A percentile compares a stretch with the other conserved stretches of the same genome.
These are phyloP conservation scores for Erodium texanum DNA, from an alignment of 441 rosid species.

Conservation along the genomic window DNA sequence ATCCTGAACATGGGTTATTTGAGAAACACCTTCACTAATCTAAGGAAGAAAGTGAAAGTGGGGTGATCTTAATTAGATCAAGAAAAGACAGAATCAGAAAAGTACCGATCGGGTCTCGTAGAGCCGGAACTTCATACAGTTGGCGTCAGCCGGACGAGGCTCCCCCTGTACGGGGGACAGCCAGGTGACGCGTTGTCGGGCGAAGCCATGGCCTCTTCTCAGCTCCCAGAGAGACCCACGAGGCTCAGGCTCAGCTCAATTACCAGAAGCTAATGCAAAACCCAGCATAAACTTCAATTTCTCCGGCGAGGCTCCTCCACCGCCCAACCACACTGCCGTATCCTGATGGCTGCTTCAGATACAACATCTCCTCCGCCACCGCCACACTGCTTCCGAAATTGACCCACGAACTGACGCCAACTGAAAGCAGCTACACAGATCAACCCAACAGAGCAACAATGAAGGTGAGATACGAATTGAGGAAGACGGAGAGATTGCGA, in stretches of 20 bases:
- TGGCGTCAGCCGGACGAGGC: constrained; percentile 12
- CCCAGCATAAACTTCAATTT: background rate
- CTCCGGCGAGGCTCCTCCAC: constrained; percentile 7
- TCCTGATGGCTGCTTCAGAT: constrained; percentile 55
- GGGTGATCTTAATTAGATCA: constrained; percentile 16
- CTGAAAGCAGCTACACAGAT: background rate
- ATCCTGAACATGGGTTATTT: background rate
- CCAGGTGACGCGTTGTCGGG: constrained; percentile 39
- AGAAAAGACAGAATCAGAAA: constrained; percentile 4
- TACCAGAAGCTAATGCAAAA: constrained; percentile 49
- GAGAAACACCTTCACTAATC: constrained; percentile 8
- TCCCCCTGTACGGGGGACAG: background rate
- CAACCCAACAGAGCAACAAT: background rate
- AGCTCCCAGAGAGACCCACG: constrained; percentile 37
- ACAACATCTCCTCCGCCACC: constrained; percentile 36
- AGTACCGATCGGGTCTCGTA: constrained; percentile 68
- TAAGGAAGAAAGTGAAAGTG: background rate
- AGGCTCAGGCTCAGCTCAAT: constrained; percentile 64
- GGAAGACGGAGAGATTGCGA: too few relatives aligned
- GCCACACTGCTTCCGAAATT: background rate
- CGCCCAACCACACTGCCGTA: background rate
- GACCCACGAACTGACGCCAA: background rate
- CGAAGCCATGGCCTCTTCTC: constrained; percentile 25
- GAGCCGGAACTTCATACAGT: constrained; percentile 59
- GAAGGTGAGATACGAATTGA: too few relatives aligned